These are phyloP conservation scores for Trypanosoma cruzi DNA, from an alignment of 208 protist genomes.

Conservation along the genomic window DNA sequence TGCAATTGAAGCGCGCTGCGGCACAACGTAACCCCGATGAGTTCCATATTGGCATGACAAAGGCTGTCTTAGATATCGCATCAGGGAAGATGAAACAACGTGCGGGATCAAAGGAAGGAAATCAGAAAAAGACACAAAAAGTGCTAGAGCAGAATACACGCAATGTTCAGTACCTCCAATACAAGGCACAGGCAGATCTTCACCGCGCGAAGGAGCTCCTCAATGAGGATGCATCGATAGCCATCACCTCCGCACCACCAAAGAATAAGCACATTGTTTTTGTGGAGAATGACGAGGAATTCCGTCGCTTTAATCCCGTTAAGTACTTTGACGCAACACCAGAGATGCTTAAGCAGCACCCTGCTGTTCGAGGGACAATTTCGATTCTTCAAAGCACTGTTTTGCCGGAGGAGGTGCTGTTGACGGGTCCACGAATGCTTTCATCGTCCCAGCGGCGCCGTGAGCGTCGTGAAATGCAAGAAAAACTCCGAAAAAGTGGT, in stretches of 20 bases:
- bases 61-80: slow-evolving; percentile 84
- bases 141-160: slow-evolving; percentile 62
- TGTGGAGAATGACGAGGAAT: slow-evolving; percentile 82
- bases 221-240: slow-evolving; percentile 65
- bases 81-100: slow-evolving; percentile 83
- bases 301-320: slow-evolving; percentile 69
- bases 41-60: slow-evolving; percentile 94
- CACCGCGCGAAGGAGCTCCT: slow-evolving; percentile 73
- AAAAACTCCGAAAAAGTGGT: slow-evolving; percentile 47
- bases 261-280: slow-evolving; percentile 89
- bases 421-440: slow-evolving; percentile 62
- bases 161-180: slow-evolving; percentile 88
- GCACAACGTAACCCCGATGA: slow-evolving; percentile 94
- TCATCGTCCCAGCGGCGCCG: slow-evolving; percentile 70
- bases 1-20: slow-evolving; percentile 78
- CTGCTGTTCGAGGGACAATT: slow-evolving; percentile 70
- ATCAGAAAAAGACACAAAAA: slow-evolving; percentile 59
- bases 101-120: slow-evolving; percentile 41
- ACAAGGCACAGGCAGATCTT: slow-evolving; percentile 71
- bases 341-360: slow-evolving; percentile 88
- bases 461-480: slow-evolving; percentile 69
- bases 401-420: slow-evolving; percentile 80
- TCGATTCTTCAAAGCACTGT: slow-evolving; percentile 80
- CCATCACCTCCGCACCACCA: slow-evolving; percentile 64
- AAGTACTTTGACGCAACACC: slow-evolving; percentile 83